A percentile compares a stretch with the other conserved stretches of the same genome.
Evolutionary conservation across 1,284 basidiomycete genomes (phyloP).

Genomic region (Ustilago xerochloae): DNA sequence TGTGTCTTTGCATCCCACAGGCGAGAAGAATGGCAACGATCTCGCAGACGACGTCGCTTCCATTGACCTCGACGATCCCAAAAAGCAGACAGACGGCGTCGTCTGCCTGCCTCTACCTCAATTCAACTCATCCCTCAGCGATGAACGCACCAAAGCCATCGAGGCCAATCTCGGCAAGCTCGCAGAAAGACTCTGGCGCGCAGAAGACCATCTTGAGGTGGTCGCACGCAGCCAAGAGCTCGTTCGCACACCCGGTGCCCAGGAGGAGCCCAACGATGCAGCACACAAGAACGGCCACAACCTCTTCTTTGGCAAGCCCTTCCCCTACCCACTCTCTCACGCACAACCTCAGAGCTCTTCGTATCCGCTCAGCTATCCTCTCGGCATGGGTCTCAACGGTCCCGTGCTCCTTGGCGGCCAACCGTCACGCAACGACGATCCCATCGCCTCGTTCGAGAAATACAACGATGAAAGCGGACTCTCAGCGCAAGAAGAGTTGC

Average conservation of each 20-base stretch:
- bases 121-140: slow-evolving; percentile 44
- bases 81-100: slow-evolving; percentile 11
- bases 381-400: slow-evolving; percentile 63
- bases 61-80: slow-evolving; percentile 35
- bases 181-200: slow-evolving; percentile 60
- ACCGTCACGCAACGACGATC: slow-evolving; percentile 46
- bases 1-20: neutral
- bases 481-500: slow-evolving; percentile 79
- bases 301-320: slow-evolving; percentile 50
- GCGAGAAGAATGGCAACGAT: slow-evolving; percentile 13
- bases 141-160: slow-evolving; percentile 51
- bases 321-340: slow-evolving; percentile 64
- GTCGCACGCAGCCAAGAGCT: slow-evolving; percentile 45
- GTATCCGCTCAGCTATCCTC: slow-evolving; percentile 66
- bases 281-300: slow-evolving; percentile 20
- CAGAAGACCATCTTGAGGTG: slow-evolving; percentile 56
- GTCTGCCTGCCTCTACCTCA: slow-evolving; percentile 56
- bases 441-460: slow-evolving; percentile 64
- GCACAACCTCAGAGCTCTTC: slow-evolving; percentile 59
- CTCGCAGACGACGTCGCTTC: slow-evolving; percentile 39
- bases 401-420: slow-evolving; percentile 60
- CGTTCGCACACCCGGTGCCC: slow-evolving; percentile 45
- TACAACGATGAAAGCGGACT: slow-evolving; percentile 67
- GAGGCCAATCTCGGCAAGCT: slow-evolving; percentile 53
- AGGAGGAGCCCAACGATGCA: slow-evolving; percentile 15